Evolutionary conservation across 1,139 yeast species (phyloP), one percentile per base, ranked within the genome.

Genomic region (Saccharomyces hybrid): DNA sequence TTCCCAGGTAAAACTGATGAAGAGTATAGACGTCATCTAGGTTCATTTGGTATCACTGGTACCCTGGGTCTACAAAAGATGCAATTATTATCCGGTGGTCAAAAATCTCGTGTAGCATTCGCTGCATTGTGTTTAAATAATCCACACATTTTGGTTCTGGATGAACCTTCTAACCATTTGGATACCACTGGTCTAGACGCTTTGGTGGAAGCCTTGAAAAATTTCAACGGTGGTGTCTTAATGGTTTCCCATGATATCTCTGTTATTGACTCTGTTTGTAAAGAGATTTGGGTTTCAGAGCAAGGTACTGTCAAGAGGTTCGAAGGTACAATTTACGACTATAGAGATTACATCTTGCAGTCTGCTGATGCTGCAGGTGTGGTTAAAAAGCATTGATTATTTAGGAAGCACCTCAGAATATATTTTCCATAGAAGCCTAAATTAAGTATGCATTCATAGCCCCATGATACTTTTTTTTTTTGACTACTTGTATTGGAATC

Each of bases 131-230:
- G 98, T 73, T 77, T 93, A 66, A 81, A 81, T 60, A 86, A 85
- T 60, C 99, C 99, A n/a, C 99, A 93, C 69, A 83, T 93, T 49
- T 77, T 93, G 64, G 83, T 93, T 68, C 77, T 93, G 63, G 99
- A 93, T 77, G 99, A 95, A 79, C 99, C 99, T 73, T 89, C 98
- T 9, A 93, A 93, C 75, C 99, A 93, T 73, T 83, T 93, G 80
- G 99, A 93, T 85, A 91, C 96, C 14, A 88, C 95, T 52, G 99
- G 98, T 81, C 77, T 93, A 67, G 99, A 93, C 71, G 98, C 99
- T 0, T 78, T 93, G 60, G 85, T 95, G 6, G 95, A 86, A 46
- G 98, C 98, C 1, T 78, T 93, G 66, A 83, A 79, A 61, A 83
- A 82, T 59, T 93, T 91, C 78, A 81, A 88, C 68, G 99, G 99